These are phyloP conservation scores for Metschnikowia rubicola DNA, from an alignment of 805 yeast genomes.

Conservation along the genomic window DNA sequence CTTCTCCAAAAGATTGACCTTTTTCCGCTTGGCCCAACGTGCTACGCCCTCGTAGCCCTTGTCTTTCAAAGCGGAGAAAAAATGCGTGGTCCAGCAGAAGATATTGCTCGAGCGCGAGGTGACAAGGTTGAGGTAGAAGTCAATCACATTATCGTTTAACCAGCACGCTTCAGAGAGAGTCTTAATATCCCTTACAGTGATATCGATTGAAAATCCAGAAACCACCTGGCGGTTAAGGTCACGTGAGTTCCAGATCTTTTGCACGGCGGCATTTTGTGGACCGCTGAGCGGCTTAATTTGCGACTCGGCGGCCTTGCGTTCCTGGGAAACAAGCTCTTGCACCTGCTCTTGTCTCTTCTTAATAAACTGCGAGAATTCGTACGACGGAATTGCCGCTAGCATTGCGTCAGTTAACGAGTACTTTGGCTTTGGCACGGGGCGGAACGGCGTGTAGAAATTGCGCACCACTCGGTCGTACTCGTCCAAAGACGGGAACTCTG, in stretches of 20 bases:
- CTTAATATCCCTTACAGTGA: slow-evolving; percentile 60
- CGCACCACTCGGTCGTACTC: slow-evolving; percentile 20
- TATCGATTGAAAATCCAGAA: slow-evolving; percentile 50
- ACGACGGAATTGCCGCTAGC: slow-evolving; percentile 14
- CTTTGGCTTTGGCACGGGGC: slow-evolving; percentile 16
- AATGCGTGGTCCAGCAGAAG: slow-evolving; percentile 84
- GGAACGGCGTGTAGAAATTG: slow-evolving; percentile 19
- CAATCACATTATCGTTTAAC: slow-evolving; percentile 91
- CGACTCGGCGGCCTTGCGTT: slow-evolving; percentile 12
- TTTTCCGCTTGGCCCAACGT: slow-evolving; percentile 79
- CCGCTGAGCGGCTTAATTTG: slow-evolving; percentile 18
- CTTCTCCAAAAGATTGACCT: slow-evolving; percentile 59
- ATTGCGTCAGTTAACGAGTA: slow-evolving; percentile 21
- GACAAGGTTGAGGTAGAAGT: slow-evolving; percentile 63
- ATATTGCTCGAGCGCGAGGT: slow-evolving; percentile 41
- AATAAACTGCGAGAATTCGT: slow-evolving; percentile 11
- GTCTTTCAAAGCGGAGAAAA: slow-evolving; percentile 64
- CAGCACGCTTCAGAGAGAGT: slow-evolving; percentile 71
- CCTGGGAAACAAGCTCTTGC: slow-evolving; percentile 15
- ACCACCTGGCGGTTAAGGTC: slow-evolving; percentile 25
- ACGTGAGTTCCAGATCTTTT: slow-evolving; percentile 28
- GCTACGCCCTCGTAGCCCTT: slow-evolving; percentile 81
- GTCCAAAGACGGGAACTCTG: slow-evolving; percentile 8
- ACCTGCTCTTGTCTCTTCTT: slow-evolving; percentile 11
- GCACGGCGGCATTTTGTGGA: slow-evolving; percentile 32